Base-by-base conservation (phyloP, 2,329 filamentous ascomycete species). In the Talaromyces sp. region DNA sequence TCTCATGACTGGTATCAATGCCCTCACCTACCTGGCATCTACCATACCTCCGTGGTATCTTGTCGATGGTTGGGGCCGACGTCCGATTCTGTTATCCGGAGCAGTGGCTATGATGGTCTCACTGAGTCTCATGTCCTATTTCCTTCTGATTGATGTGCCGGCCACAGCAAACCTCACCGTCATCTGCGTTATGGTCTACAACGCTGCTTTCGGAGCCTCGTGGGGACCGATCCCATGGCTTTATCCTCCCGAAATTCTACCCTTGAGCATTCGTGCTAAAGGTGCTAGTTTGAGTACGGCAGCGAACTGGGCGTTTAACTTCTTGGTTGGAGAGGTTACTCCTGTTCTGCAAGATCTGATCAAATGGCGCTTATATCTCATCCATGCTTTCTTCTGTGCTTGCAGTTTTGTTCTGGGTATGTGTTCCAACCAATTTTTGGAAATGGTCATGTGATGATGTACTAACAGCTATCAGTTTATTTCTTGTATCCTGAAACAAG, bases 141-240 rank as follows among this genome's bases (percentile, higher is more conserved):
- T 97, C 80, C 90, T 97, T 72, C 96, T 90, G 80, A 86, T 98
- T 68, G 90, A 97, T 72, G 86, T 97, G 59, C 60, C 66, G 11
- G 80, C 85, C 71, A 98, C 95, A 1, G 93, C 91, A 3, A 90
- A 86, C 7, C 79, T 97, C 75, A 95, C 97, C 2, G 95, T 98
- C 59, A 79, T 96, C 60, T 96, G 96, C 73, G 95, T 99, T 74
- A 97, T 98, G 90, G 90, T 97, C 59, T 99, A 98, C 81, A 99
- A 99, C 73, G 95, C 94, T 5, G 91, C 95, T 8, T 99, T 98
- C 76, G 95, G 95, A 57, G 96, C 93, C 74, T 90, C 88, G n/a
- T 99, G 95, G 95, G 95, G 95, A 19, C 95, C 95, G 1, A 96
- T 99, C 67, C 95, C 95, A 9, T 99, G 95, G 95, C 83, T 99